Conservation (phyloP, 2,329 filamentous ascomycete genomes). For the Penicillium aurantiogriseum region DNA sequence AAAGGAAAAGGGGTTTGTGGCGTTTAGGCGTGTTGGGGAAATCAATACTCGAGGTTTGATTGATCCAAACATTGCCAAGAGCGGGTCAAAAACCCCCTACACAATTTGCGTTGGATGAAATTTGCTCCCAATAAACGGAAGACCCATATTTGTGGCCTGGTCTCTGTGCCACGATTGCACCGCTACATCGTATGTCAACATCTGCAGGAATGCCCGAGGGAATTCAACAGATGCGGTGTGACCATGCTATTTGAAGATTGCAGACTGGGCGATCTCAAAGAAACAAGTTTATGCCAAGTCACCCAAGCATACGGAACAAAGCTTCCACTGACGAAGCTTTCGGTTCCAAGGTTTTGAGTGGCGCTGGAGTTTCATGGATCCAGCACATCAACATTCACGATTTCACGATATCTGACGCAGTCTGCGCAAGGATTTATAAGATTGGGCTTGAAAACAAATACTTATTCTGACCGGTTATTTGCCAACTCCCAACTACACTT, state of each 20-base stretch:
- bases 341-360: neutral
- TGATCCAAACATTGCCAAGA: constrained; percentile 2
- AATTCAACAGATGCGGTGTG: neutral
- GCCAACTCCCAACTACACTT: neutral
- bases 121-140: neutral
- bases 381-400: neutral
- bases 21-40: neutral
- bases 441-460: neutral
- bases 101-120: neutral
- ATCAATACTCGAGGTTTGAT: neutral
- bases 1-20: neutral
- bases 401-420: neutral
- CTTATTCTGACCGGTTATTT: neutral
- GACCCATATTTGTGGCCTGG: neutral
- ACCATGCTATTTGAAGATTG: neutral
- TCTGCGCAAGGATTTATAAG: neutral
- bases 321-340: constrained; percentile 6
- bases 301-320: constrained; percentile 1
- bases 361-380: neutral
- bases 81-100: constrained; percentile 2
- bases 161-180: neutral
- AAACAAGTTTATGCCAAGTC: constrained; percentile 1
- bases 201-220: constrained; percentile 2
- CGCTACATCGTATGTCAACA: neutral
- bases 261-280: neutral